These are phyloP conservation scores for Tricholoma sp. DNA, from an alignment of 768 basidiomycete genomes.

Conservation along the genomic window DNA sequence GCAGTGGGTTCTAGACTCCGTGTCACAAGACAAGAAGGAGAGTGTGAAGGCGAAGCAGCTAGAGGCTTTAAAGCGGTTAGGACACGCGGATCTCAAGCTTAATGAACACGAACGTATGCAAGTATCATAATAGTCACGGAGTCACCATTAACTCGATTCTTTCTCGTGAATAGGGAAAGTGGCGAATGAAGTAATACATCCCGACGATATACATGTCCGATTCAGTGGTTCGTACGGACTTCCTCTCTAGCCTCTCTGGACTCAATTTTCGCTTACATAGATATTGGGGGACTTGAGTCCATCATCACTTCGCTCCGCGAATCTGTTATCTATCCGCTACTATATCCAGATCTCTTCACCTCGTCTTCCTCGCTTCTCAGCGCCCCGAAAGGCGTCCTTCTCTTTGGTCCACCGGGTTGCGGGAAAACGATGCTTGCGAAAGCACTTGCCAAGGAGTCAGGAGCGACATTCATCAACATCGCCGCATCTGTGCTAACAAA, in stretches of 20 bases:
- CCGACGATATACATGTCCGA: conserved; percentile 75
- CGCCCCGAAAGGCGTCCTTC: conserved; percentile 92
- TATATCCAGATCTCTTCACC: conserved; percentile 84
- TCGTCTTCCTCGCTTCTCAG: conserved; percentile 76
- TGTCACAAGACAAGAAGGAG: conserved; percentile 49
- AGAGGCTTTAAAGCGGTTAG: conserved; percentile 64
- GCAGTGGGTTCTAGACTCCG: conserved; percentile 64
- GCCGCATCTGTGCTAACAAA: conserved; percentile 43
- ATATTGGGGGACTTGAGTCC: conserved; percentile 90
- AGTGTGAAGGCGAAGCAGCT: conserved; percentile 64
- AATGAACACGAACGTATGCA: conserved; percentile 86
- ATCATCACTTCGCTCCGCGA: conserved; percentile 90
- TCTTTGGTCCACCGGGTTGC: conserved; percentile 96
- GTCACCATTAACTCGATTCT: conserved; percentile 3
- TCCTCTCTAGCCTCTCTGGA: neutral
- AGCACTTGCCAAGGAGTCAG: conserved; percentile 94
- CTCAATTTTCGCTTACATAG: conserved; percentile 29
- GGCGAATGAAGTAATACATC: conserved; percentile 89
- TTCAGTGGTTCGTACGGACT: conserved; percentile 55
- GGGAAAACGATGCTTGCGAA: conserved; percentile 99
- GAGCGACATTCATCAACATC: conserved; percentile 87
- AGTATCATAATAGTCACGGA: neutral
- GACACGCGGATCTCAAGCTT: conserved; percentile 68
- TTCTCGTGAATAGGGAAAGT: conserved; percentile 75
- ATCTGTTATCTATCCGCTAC: conserved; percentile 91